Conservation (phyloP, 805 yeast genomes). For the Barnettozyma sucrosica region DNA sequence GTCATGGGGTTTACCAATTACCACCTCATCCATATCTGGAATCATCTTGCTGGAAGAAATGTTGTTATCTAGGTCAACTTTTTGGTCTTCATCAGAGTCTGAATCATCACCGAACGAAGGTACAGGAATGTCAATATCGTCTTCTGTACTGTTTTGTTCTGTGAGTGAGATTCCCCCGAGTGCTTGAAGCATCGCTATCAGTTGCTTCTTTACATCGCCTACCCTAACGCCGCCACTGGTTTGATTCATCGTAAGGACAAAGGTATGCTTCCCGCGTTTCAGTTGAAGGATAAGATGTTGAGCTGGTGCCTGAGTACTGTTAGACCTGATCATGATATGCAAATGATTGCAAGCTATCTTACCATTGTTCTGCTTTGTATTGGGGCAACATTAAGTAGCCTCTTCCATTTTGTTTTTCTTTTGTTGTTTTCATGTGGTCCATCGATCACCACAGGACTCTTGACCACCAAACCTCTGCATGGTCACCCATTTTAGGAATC, state of each 20-base stretch:
- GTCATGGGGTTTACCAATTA: slow-evolving; percentile 20
- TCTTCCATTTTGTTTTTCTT: background rate
- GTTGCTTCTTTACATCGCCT: slow-evolving; percentile 24
- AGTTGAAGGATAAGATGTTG: slow-evolving; percentile 16
- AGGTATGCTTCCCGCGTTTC: slow-evolving; percentile 32
- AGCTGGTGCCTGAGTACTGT: background rate
- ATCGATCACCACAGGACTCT: background rate
- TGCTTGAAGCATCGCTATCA: slow-evolving; percentile 35
- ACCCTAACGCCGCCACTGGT: slow-evolving; percentile 11
- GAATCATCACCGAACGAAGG: slow-evolving; percentile 29
- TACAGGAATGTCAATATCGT: slow-evolving; percentile 33
- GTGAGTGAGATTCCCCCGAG: slow-evolving; percentile 42
- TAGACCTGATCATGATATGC: background rate
- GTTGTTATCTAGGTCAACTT: slow-evolving; percentile 4
- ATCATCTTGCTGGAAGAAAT: slow-evolving; percentile 7
- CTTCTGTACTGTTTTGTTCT: slow-evolving; percentile 15
- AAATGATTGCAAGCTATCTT: background rate
- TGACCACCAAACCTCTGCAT: slow-evolving; percentile 1
- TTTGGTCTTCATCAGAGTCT: slow-evolving; percentile 26
- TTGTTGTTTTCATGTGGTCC: background rate
- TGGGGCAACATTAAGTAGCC: background rate
- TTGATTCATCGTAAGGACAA: slow-evolving; percentile 24
- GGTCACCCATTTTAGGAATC: slow-evolving; percentile 28
- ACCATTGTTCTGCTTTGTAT: background rate
- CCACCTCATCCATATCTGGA: slow-evolving; percentile 13